phyloP scores from a whole-genome alignment of 768 basidiomycete genomes.

The Leccinellum rugosiceps region DNA sequence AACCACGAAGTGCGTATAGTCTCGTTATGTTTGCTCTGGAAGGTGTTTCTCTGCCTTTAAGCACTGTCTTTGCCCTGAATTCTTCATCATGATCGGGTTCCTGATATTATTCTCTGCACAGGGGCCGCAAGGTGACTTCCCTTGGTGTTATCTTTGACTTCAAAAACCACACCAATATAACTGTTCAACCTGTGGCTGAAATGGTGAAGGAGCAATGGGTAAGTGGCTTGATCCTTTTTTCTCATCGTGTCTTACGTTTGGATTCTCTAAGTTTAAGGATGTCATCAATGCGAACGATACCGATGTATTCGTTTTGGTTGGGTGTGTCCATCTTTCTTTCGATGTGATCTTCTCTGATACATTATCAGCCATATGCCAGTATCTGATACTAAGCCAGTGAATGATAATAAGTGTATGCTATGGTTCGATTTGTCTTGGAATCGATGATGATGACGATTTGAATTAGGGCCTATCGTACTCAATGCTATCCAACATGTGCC shows the following conservation, averaged over 20 bases:
- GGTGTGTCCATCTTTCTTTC: conserved; percentile 37
- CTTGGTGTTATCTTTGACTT: conserved; percentile 80
- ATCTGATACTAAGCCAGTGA: too few relatives aligned
- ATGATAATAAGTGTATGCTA: conserved; percentile 60
- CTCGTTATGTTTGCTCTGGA: too few relatives aligned
- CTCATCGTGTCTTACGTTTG: not conserved
- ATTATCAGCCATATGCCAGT: conserved; percentile 80
- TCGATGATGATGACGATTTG: not conserved
- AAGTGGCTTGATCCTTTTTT: conserved; percentile 5
- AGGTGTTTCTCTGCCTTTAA: too few relatives aligned
- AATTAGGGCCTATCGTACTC: conserved; percentile 66
- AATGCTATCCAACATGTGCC: conserved; percentile 66
- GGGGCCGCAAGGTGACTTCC: conserved; percentile 71
- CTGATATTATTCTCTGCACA: conserved; percentile 19
- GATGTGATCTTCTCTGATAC: not conserved
- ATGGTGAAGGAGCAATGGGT: conserved; percentile 85
- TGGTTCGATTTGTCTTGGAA: not conserved
- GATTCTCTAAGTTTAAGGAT: conserved; percentile 55
- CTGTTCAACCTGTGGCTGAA: conserved; percentile 65
- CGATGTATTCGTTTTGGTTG: conserved; percentile 73
- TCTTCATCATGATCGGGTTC: too few relatives aligned
- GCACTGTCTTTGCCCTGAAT: too few relatives aligned
- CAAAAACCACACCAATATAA: conserved; percentile 60
- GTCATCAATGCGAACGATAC: conserved; percentile 73
- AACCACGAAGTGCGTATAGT: too few relatives aligned